Conservation (phyloP, 345 rosid species). For the Lepidium africanum region DNA sequence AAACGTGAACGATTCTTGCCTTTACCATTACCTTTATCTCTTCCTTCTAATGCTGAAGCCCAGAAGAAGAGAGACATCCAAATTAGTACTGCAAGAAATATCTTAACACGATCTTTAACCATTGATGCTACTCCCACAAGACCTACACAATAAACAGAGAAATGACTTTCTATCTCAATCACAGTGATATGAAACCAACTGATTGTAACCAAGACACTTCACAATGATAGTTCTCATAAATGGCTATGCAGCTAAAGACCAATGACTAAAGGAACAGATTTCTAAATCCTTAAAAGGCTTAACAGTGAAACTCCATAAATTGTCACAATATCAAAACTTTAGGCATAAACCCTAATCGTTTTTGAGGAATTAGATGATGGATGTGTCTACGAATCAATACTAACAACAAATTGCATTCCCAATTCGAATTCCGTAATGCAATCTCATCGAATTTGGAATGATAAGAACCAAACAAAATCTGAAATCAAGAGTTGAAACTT, state of each 20-base stretch:
- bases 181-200: background rate
- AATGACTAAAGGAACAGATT: background rate
- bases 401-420: background rate
- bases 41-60: slow-evolving; percentile 63
- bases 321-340: background rate
- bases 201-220: background rate
- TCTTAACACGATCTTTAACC: slow-evolving; percentile 48
- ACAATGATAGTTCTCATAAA: background rate
- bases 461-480: background rate
- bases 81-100: slow-evolving; percentile 71
- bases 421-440: background rate
- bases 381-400: background rate
- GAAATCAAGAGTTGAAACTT: background rate
- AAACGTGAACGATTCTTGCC: slow-evolving; percentile 42
- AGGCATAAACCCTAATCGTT: background rate
- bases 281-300: background rate
- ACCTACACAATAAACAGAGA: slow-evolving; percentile 28
- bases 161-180: background rate
- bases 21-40: slow-evolving; percentile 31
- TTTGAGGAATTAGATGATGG: background rate
- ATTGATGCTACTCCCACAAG: slow-evolving; percentile 31
- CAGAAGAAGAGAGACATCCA: slow-evolving; percentile 91
- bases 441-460: background rate
- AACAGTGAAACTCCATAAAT: background rate
- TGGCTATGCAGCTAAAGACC: background rate